These are phyloP conservation scores for Talaromyces sp. DNA, from an alignment of 2,329 filamentous ascomycete genomes.

Conservation along the genomic window DNA sequence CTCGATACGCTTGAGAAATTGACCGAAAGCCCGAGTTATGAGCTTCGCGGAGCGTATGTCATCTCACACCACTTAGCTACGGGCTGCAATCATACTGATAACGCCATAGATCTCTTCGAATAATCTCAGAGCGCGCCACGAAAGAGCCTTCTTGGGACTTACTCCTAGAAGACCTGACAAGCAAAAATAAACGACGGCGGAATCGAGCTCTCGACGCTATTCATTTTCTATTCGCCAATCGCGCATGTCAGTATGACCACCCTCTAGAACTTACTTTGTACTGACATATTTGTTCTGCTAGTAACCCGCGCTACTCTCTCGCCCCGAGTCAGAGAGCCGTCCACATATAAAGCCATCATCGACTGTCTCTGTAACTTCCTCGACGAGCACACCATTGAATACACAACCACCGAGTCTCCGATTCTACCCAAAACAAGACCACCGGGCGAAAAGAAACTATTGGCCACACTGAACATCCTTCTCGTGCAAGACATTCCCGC, in stretches of 20 bases:
- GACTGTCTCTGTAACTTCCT: slow-evolving; percentile 43
- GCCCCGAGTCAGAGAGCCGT: slow-evolving; percentile 32
- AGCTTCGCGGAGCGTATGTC: slow-evolving; percentile 65
- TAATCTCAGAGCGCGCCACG: slow-evolving; percentile 45
- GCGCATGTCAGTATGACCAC: slow-evolving; percentile 29
- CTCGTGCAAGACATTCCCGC: slow-evolving; percentile 57
- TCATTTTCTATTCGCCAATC: slow-evolving; percentile 41
- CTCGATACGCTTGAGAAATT: slow-evolving; percentile 64
- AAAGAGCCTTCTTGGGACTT: slow-evolving; percentile 39
- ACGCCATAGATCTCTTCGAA: slow-evolving; percentile 39
- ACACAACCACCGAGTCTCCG: slow-evolving; percentile 33
- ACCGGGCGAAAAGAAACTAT: slow-evolving; percentile 40
- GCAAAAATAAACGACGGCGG: slow-evolving; percentile 36
- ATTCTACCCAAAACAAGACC: slow-evolving; percentile 41
- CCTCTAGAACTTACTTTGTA: not conserved
- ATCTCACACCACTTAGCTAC: slow-evolving; percentile 27
- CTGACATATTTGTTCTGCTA: slow-evolving; percentile 17
- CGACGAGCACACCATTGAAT: slow-evolving; percentile 36
- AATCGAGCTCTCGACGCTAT: slow-evolving; percentile 43
- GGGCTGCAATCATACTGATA: slow-evolving; percentile 44
- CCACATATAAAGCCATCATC: slow-evolving; percentile 39
- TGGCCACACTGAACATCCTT: slow-evolving; percentile 57
- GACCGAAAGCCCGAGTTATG: slow-evolving; percentile 66
- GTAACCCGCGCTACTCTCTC: slow-evolving; percentile 37
- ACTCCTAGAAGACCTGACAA: slow-evolving; percentile 41